A percentile compares a stretch with the other conserved stretches of the same genome.
phyloP scores from a whole-genome alignment of 441 rosid genomes.

The Geranium incanum region DNA sequence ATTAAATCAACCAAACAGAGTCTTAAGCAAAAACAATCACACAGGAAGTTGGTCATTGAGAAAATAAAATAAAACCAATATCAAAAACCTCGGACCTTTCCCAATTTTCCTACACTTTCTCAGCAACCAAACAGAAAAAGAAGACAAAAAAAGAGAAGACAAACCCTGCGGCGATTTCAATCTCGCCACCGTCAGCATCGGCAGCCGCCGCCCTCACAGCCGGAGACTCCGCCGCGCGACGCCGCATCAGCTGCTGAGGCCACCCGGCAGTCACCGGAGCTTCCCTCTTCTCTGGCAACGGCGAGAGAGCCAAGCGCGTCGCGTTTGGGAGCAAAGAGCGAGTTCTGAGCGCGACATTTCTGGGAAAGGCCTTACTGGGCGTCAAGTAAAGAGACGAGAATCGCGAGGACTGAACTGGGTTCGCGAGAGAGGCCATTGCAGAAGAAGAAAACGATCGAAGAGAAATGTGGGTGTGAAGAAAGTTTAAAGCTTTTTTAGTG shows the following conservation, averaged over 20 bases:
- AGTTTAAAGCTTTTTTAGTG: background rate
- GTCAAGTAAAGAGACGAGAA: too few species aligned
- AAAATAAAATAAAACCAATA: background rate
- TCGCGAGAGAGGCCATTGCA: too few species aligned
- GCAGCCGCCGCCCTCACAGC: background rate
- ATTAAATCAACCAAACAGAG: background rate
- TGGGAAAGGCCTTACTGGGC: too few species aligned
- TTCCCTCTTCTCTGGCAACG: background rate
- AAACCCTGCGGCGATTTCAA: background rate
- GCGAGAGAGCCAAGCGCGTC: background rate
- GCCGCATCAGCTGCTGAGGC: background rate
- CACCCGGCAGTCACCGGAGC: background rate
- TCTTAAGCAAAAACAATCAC: background rate
- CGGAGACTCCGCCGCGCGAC: background rate
- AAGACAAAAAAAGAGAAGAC: background rate
- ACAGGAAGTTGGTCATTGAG: background rate
- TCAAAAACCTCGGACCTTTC: background rate
- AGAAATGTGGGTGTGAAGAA: background rate
- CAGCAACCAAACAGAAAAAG: background rate
- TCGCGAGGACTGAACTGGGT: too few species aligned
- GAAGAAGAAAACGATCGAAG: too few species aligned
- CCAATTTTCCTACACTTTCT: background rate
- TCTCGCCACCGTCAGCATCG: background rate
- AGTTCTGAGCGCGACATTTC: too few species aligned
- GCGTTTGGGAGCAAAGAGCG: background rate